Evolutionary conservation across 192 early-diverging fungal genomes (phyloP), one percentile per base, ranked within the genome.

Genomic region (Entomortierella lignicola): DNA sequence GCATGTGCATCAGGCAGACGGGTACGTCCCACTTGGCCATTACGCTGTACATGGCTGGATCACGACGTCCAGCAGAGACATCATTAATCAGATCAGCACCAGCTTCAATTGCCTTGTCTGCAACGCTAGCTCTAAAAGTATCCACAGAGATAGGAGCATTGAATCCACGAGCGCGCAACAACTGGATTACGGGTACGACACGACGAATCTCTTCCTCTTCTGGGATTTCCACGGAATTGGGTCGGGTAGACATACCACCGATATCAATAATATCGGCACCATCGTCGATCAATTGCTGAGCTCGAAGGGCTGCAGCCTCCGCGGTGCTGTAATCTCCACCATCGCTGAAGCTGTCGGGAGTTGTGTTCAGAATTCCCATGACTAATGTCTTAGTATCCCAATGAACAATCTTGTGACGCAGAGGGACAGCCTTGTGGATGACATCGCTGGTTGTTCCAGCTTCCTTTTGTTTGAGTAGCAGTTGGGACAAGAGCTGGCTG

Each of bases 321-420:
- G 89, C 57, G 8, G 84, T 74, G 43, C 68, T 71, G 81, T 88
- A 91, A 48, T 88, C 71, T 48, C 97, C 97, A 66, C 97, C 98
- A 72, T 99, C 98, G 55, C 91, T 93, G 75, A 99, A 99, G 68
- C 92, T 94, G 80, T 99, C 98, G 8, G 98, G 97, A 0, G 98
- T 99, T 39, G 94, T 92, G 63, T 99, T 99, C 30, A 99, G 85
- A 41, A 99, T 97, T 30, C 96, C 98, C 98, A 99, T 99, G 59
- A 96, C 83, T 55, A 89, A 86, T 0, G 97, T 97, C 57, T 89
- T 86, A 26, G 79, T 68, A 56, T 77, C 69, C 90, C 90, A 93
- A 25, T 63, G 69, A 87, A 90, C 94, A 68, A 80, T 48, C 71
- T 82, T 80, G 42, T 69, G 32, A 13, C 70, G 71, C 25, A 91